These are phyloP conservation scores for Microthlaspi erraticum DNA, from an alignment of 345 rosid genomes.

Conservation along the genomic window DNA sequence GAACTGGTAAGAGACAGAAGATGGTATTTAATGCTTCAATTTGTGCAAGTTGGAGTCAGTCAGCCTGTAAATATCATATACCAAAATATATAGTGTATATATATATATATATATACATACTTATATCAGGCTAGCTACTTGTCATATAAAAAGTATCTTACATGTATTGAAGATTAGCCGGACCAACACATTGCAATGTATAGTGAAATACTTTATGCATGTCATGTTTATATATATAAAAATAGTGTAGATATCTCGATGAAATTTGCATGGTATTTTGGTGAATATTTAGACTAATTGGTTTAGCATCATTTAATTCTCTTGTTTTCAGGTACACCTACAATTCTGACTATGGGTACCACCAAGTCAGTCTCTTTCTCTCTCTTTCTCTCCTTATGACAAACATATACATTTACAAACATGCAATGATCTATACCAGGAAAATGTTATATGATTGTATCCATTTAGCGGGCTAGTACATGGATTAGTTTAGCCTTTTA, in stretches of 20 bases:
- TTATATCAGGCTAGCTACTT: constrained; percentile 30
- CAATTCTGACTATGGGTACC: constrained; percentile 78
- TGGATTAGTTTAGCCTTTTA: not conserved
- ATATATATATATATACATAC: constrained; percentile 21
- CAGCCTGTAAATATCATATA: constrained; percentile 46
- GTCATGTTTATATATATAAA: constrained; percentile 8
- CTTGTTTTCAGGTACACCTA: constrained; percentile 67
- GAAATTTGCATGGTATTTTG: constrained; percentile 30
- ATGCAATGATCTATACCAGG: not conserved
- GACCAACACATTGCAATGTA: constrained; percentile 17
- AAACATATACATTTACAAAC: constrained; percentile 2
- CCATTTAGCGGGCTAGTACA: constrained; percentile 1
- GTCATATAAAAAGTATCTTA: constrained; percentile 18
- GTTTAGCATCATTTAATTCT: constrained; percentile 40
- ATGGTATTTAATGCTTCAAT: constrained; percentile 45
- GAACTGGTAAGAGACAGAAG: constrained; percentile 44
- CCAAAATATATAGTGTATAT: too few relatives aligned
- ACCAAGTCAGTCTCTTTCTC: constrained; percentile 57
- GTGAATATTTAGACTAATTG: constrained; percentile 31
- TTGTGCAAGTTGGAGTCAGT: constrained; percentile 47
- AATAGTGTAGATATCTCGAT: constrained; percentile 2
- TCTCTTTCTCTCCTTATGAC: constrained; percentile 12
- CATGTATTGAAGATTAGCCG: constrained; percentile 21
- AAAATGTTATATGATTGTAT: not conserved
- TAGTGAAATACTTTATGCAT: constrained; percentile 7